phyloP scores from a whole-genome alignment of 352 stramenopile genomes.

The Phytophthora meadii region DNA sequence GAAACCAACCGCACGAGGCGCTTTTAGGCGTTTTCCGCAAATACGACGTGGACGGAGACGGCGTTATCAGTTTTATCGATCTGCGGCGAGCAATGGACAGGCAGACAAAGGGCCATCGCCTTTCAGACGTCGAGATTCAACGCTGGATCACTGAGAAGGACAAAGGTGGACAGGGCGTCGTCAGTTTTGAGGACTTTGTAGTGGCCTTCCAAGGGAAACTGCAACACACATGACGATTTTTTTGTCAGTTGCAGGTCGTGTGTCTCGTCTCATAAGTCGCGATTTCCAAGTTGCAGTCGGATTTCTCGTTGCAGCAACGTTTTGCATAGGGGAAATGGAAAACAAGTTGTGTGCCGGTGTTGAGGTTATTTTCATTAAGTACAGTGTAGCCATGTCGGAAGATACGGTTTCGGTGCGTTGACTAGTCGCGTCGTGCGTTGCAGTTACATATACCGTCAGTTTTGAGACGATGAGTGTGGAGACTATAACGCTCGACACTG shows the following conservation, averaged over 20 bases:
- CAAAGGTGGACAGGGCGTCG: conserved; percentile 43
- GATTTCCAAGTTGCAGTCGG: background rate
- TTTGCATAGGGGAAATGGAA: background rate
- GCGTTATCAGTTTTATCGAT: conserved; percentile 57
- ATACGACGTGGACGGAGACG: conserved; percentile 60
- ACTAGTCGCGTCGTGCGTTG: conserved; percentile 6
- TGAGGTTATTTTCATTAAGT: background rate
- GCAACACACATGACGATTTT: background rate
- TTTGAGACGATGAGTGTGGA: conserved; percentile 6
- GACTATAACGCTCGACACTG: background rate
- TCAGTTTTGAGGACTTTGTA: conserved; percentile 55
- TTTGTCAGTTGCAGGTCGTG: background rate
- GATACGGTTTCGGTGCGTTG: conserved; percentile 15
- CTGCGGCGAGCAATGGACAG: conserved; percentile 45
- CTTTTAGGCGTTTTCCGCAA: conserved; percentile 52
- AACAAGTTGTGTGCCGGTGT: conserved; percentile 8
- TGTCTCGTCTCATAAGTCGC: background rate
- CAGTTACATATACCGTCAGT: background rate
- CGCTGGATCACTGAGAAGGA: conserved; percentile 65
- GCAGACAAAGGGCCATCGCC: conserved; percentile 13
- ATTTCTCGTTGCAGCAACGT: background rate
- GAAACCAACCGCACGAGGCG: conserved; percentile 10
- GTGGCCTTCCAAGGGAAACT: conserved; percentile 33
- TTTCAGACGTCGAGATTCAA: conserved; percentile 55
- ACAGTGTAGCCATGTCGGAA: conserved; percentile 27